phyloP scores from a whole-genome alignment of 441 rosid species.

The Arabidopsis lyrata region DNA sequence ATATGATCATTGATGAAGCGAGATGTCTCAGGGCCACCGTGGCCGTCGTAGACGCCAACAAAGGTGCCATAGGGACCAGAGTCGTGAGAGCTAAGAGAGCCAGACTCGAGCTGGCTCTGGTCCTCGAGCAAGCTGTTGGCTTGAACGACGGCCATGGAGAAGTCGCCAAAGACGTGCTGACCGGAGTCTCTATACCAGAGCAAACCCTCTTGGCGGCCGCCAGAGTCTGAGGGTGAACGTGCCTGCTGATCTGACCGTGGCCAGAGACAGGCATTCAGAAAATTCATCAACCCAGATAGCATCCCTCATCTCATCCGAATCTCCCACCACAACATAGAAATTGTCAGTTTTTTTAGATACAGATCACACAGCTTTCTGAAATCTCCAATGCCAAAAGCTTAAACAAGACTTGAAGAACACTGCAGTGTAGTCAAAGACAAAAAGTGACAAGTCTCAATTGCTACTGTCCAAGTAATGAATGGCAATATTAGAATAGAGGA shows the following conservation, averaged over 20 bases:
- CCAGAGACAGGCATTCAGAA: conserved; percentile 91
- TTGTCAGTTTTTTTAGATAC: background rate
- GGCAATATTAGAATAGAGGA: background rate
- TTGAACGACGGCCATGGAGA: conserved; percentile 98
- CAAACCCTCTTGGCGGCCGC: conserved; percentile 89
- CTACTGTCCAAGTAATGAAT: background rate
- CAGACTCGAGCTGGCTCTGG: conserved; percentile 97
- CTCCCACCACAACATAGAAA: conserved; percentile 46
- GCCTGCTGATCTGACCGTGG: conserved; percentile 74
- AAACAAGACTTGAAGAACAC: background rate
- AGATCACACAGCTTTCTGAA: conserved; percentile 4
- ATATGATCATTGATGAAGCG: conserved; percentile 81
- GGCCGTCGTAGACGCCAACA: conserved; percentile 94
- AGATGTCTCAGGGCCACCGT: conserved; percentile 95
- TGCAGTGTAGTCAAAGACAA: conserved; percentile 16
- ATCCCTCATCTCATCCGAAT: conserved; percentile 91
- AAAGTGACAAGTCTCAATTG: background rate
- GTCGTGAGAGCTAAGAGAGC: conserved; percentile 64
- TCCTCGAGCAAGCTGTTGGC: conserved; percentile 97
- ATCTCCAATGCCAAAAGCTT: conserved; percentile 6
- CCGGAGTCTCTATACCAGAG: conserved; percentile 91
- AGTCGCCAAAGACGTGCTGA: conserved; percentile 86
- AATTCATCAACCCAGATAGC: conserved; percentile 88
- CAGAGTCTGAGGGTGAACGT: conserved; percentile 62
- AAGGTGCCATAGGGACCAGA: conserved; percentile 90